Percentiles rank a stretch among this genome's conserved stretches.
Conservation (phyloP, 202 grass and related monocot species). For the Setaria viridis region DNA sequence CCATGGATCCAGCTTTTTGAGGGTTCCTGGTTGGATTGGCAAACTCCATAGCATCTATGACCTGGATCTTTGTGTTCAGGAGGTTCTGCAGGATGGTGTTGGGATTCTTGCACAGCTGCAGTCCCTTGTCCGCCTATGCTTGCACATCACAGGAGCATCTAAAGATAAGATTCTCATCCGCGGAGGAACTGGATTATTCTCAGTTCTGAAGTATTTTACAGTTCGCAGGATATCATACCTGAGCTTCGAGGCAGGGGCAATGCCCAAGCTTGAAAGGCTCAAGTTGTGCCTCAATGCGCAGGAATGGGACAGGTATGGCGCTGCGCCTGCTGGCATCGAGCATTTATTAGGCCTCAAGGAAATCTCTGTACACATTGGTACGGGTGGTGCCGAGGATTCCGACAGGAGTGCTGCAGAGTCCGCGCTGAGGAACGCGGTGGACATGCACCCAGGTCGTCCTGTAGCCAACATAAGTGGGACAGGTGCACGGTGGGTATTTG, state of each 20-base stretch:
- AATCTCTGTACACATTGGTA: background rate
- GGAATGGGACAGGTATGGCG: background rate
- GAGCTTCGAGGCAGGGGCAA: slow-evolving; percentile 3
- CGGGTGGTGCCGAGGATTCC: background rate
- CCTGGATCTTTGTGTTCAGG: background rate
- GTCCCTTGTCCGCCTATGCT: background rate
- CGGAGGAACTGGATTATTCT: background rate
- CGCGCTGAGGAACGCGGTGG: background rate
- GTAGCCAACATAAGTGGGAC: background rate
- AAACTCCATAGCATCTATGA: background rate
- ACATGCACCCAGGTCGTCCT: background rate
- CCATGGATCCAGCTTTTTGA: background rate
- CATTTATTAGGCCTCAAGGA: background rate
- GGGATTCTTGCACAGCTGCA: background rate
- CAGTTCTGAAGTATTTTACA: background rate
- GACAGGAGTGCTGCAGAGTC: background rate
- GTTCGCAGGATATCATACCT: background rate
- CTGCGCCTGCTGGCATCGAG: background rate
- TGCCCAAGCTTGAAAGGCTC: background rate
- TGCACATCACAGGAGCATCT: background rate
- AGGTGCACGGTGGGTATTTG: background rate
- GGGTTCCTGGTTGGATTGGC: background rate
- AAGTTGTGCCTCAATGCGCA: background rate
- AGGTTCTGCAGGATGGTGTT: background rate
- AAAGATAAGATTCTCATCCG: background rate